Conservation (phyloP, 2,329 filamentous ascomycete genomes). For the Stylonectria norvegica region DNA sequence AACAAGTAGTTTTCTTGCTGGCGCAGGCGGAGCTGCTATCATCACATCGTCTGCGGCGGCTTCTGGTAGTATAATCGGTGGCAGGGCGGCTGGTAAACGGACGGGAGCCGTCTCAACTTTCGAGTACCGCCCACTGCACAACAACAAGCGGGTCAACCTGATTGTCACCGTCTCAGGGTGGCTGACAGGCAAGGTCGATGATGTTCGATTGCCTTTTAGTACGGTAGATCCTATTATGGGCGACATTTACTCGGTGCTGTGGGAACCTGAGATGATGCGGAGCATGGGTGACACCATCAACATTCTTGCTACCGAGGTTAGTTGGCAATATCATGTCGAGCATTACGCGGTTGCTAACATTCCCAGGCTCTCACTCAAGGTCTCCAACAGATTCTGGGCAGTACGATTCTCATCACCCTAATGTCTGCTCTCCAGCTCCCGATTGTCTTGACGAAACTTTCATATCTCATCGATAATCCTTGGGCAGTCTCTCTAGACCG, state of each 20-base stretch:
- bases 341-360: conserved; percentile 1
- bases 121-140: conserved; percentile 93
- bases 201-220: conserved; percentile 91
- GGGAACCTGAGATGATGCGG: conserved; percentile 96
- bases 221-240: conserved; percentile 98
- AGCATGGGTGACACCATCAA: conserved; percentile 99
- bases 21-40: conserved; percentile 86
- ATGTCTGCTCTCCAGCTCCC: conserved; percentile 95
- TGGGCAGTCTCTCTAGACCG: conserved; percentile 96
- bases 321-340: conserved; percentile 30
- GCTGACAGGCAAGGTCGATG: conserved; percentile 98
- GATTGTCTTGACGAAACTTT: conserved; percentile 85
- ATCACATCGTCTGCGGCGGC: conserved; percentile 88
- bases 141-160: conserved; percentile 95
- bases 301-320: conserved; percentile 92
- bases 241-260: conserved; percentile 92
- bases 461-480: conserved; percentile 96
- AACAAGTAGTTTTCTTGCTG: conserved; percentile 83
- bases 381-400: conserved; percentile 89
- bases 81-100: conserved; percentile 78
- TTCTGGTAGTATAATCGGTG: conserved; percentile 82
- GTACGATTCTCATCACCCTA: conserved; percentile 79
- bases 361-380: conserved; percentile 88
- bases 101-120: conserved; percentile 94
- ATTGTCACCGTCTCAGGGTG: conserved; percentile 94